Conservation (phyloP, 345 rosid genomes). For the Lagerstroemia speciosa region DNA sequence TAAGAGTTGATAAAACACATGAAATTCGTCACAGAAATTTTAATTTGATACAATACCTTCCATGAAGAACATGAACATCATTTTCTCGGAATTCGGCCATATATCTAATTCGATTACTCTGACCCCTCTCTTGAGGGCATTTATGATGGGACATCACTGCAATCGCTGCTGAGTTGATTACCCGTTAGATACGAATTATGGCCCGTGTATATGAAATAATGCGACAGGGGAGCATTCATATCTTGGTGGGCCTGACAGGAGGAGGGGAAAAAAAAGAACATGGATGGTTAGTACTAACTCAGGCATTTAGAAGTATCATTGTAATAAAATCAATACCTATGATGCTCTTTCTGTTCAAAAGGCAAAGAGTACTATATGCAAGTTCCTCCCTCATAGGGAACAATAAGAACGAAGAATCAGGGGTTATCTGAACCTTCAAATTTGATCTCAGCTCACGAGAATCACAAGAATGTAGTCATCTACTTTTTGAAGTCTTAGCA, state of each 20-base stretch:
- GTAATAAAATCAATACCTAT: not conserved
- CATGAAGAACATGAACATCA: constrained; percentile 58
- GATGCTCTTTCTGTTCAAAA: not conserved
- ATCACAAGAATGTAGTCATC: not conserved
- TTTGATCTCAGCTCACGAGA: not conserved
- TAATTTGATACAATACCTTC: constrained; percentile 39
- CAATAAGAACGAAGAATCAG: not conserved
- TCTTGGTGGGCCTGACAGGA: too few relatives aligned
- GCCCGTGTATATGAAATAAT: too few relatives aligned
- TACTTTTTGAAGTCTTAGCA: not conserved
- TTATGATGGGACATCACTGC: constrained; percentile 51
- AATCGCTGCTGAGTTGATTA: constrained; percentile 55
- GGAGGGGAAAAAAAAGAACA: not conserved
- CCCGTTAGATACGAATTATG: constrained; percentile 89
- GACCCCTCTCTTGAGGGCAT: constrained; percentile 53
- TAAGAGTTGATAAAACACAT: not conserved
- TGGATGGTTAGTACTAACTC: not conserved
- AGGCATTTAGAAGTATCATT: not conserved
- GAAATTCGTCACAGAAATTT: not conserved
- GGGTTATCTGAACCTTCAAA: not conserved
- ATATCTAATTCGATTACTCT: constrained; percentile 80
- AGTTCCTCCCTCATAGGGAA: not conserved
- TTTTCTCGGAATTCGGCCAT: constrained; percentile 54
- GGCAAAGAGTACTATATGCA: not conserved
- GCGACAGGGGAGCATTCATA: too few relatives aligned